A percentile compares a stretch with the other conserved stretches of the same genome.
These are phyloP conservation scores for Fusarium fujikuroi DNA, from an alignment of 2,329 filamentous ascomycete genomes.

Conservation along the genomic window DNA sequence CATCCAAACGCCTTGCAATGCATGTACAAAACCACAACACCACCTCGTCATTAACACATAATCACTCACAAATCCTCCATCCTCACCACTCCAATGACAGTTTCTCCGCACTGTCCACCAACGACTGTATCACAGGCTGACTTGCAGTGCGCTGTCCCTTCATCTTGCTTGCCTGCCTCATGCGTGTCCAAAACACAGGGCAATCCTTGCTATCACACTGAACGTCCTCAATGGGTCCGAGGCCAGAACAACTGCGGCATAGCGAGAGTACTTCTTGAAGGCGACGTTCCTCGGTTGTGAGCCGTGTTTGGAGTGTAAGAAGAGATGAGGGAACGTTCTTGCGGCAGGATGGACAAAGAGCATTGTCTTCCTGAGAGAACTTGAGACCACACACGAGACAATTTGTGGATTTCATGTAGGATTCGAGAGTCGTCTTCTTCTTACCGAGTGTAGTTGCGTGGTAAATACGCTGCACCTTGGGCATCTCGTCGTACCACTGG, in stretches of 20 bases:
- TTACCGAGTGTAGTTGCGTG: slow-evolving; percentile 45
- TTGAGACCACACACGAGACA: slow-evolving; percentile 76
- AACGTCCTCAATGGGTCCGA: slow-evolving; percentile 80
- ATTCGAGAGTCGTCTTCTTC: slow-evolving; percentile 82
- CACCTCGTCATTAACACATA: background rate
- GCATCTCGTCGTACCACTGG: slow-evolving; percentile 97
- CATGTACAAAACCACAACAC: background rate
- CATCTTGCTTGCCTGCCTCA: slow-evolving; percentile 67
- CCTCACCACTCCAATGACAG: slow-evolving; percentile 51
- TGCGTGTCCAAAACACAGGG: slow-evolving; percentile 86
- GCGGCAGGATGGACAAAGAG: slow-evolving; percentile 69
- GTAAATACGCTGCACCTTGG: slow-evolving; percentile 81
- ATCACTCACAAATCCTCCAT: background rate
- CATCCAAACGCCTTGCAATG: slow-evolving; percentile 11
- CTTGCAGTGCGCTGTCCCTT: slow-evolving; percentile 51
- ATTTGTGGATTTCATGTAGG: slow-evolving; percentile 84
- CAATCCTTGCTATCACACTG: slow-evolving; percentile 91
- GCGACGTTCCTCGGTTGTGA: slow-evolving; percentile 72
- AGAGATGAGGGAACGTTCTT: slow-evolving; percentile 68
- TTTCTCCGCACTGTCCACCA: slow-evolving; percentile 45
- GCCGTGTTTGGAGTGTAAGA: slow-evolving; percentile 68
- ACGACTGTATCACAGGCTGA: slow-evolving; percentile 48
- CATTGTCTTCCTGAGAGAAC: slow-evolving; percentile 45
- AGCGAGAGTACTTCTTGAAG: slow-evolving; percentile 73
- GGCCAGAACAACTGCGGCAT: slow-evolving; percentile 82